Base-by-base conservation (phyloP, 139 green algal genomes). In the Eudorina sp. region DNA sequence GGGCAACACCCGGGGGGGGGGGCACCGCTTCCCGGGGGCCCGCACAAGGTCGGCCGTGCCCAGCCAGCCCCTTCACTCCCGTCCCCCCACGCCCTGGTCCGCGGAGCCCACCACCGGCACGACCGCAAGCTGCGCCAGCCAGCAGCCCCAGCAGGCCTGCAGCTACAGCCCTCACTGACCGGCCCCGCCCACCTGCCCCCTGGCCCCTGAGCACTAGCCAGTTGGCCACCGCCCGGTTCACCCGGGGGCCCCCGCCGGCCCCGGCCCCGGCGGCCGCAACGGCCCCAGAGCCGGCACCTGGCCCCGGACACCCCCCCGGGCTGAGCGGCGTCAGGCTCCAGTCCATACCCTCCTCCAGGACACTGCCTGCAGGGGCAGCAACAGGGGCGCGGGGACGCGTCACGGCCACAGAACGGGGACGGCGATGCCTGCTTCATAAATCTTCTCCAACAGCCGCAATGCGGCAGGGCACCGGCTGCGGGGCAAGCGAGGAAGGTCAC, bases 141-240 rank as follows among this genome's bases (percentile, higher is more conserved):
- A 38, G 16, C 64, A 73, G n/a, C 2, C 64, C 29, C 34, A 38
- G 16, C 64, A 73, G n/a, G 8, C 64, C 11, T 73, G 64, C 4
- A 38, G 29, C 34, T 73, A 27, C 11, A 31, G 19, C 48, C 48
- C 9, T 19, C 55, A 8, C 55, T 76, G 36, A 6, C 68, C 68
- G 1, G n/a, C 2, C 29, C n/a, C 21, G 5, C 83, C 64, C 82
- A 91, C 84, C 89, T 84, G 93, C 85, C 0, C 83, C 91, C 58
- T 93, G 89, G 2, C 94, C 94, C 31, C 91, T 40, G n/a, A 97
- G 80, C 36, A 95, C 85, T 29, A 97, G 82, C 90, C 95, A 92
- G 73, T 77, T 93, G 53, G 92, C 88, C 38, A 94, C 51, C 1
- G 90, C 86, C 70, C 89, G 90, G 83, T 93, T 95, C 29, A 75